These are phyloP conservation scores for Apium graveolens DNA, from an alignment of 129 eudicot species.

Conservation along the genomic window DNA sequence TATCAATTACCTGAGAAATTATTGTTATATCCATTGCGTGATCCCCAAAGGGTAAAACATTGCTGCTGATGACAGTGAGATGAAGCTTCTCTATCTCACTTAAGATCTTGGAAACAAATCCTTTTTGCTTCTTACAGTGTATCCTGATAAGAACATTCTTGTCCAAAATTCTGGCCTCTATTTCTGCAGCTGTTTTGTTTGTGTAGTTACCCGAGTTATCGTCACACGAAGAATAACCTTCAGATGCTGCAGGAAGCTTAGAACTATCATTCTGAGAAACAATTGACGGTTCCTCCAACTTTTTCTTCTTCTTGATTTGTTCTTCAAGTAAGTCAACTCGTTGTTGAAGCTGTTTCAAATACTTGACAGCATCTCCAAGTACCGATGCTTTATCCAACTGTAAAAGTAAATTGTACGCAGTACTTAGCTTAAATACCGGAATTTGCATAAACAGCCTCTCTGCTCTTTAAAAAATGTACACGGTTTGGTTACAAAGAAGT, in stretches of 20 bases:
- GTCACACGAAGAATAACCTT: slow-evolving; percentile 25
- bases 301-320: slow-evolving; percentile 32
- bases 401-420: not conserved
- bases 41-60: slow-evolving; percentile 43
- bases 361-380: slow-evolving; percentile 70
- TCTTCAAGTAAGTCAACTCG: slow-evolving; percentile 53
- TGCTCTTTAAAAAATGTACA: not conserved
- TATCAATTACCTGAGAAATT: slow-evolving; percentile 55
- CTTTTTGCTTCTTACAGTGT: slow-evolving; percentile 47
- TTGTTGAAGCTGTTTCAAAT: slow-evolving; percentile 62
- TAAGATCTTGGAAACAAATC: slow-evolving; percentile 32
- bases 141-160: slow-evolving; percentile 48
- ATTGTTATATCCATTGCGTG: slow-evolving; percentile 41
- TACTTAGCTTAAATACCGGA: not conserved
- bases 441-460: too few species aligned
- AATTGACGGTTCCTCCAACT: slow-evolving; percentile 23
- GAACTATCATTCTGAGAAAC: slow-evolving; percentile 22
- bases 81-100: slow-evolving; percentile 44
- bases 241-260: slow-evolving; percentile 15
- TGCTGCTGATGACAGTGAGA: slow-evolving; percentile 38
- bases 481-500: not conserved
- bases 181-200: slow-evolving; percentile 30
- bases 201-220: slow-evolving; percentile 20
- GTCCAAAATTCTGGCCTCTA: slow-evolving; percentile 49
- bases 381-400: slow-evolving; percentile 79